phyloP scores from a whole-genome alignment of 2,329 filamentous ascomycete species.

The Clonostachys solani region DNA sequence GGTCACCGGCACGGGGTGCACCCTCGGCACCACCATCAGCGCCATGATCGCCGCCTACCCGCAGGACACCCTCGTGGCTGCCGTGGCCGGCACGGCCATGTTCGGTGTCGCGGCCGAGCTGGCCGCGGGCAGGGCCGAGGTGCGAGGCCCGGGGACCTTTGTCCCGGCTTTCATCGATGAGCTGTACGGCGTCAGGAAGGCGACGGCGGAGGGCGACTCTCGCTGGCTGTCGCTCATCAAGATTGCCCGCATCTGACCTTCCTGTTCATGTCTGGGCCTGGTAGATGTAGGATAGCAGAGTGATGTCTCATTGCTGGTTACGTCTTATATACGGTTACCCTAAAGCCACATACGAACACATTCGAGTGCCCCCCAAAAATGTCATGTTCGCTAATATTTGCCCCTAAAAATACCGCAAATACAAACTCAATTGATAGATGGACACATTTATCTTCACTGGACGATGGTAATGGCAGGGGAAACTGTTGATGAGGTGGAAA shows the following conservation, averaged over 20 bases:
- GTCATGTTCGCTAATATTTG: too few relatives aligned
- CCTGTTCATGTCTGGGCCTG: too few relatives aligned
- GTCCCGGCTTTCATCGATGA: constrained; percentile 81
- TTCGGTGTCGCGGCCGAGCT: constrained; percentile 73
- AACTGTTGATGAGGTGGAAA: too few relatives aligned
- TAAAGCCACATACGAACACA: too few relatives aligned
- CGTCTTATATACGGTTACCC: too few relatives aligned
- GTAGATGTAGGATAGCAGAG: too few relatives aligned
- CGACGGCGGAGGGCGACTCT: constrained; percentile 39
- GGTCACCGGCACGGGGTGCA: constrained; percentile 81
- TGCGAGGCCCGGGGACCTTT: constrained; percentile 81
- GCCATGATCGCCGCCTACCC: constrained; percentile 64
- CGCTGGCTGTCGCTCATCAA: constrained; percentile 49
- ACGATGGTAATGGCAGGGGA: too few relatives aligned
- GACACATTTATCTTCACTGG: too few relatives aligned
- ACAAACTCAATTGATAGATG: too few relatives aligned
- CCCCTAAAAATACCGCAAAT: too few relatives aligned
- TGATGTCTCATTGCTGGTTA: too few relatives aligned
- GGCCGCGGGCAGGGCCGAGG: constrained; percentile 59
- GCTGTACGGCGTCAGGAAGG: constrained; percentile 44
- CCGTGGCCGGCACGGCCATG: constrained; percentile 68
- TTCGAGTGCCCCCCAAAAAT: too few relatives aligned
- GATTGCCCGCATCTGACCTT: constrained; percentile 18
- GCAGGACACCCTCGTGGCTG: constrained; percentile 65
- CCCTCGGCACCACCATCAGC: constrained; percentile 76